phyloP scores from a whole-genome alignment of 495 filamentous ascomycete genomes.

The Xylaria palmicola region DNA sequence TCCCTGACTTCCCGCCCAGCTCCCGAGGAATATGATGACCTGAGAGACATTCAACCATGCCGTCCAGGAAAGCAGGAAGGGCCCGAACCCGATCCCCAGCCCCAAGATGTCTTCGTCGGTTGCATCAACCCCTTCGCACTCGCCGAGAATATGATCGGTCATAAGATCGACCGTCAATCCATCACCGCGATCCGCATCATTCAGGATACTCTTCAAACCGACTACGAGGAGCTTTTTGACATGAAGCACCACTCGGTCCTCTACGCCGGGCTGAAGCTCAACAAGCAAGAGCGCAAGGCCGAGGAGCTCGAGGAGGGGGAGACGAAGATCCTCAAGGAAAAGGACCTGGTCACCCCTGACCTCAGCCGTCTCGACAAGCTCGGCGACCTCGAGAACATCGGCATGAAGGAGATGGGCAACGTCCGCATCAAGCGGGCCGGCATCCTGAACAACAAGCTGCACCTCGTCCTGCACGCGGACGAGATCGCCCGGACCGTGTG shows the following conservation, averaged over 20 bases:
- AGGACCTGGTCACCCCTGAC: conserved; percentile 38
- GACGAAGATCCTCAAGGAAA: conserved; percentile 36
- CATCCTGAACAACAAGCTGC: conserved; percentile 39
- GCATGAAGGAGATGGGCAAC: conserved; percentile 30
- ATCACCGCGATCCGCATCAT: conserved; percentile 27
- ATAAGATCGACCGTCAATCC: conserved; percentile 30
- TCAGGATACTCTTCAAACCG: conserved; percentile 38
- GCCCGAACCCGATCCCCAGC: conserved; percentile 33
- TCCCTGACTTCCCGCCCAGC: conserved; percentile 21
- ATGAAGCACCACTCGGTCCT: conserved; percentile 37
- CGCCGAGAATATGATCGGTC: conserved; percentile 37
- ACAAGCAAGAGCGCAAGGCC: conserved; percentile 28
- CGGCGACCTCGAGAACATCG: conserved; percentile 32
- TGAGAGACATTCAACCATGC: conserved; percentile 16
- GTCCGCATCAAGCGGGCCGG: conserved; percentile 32
- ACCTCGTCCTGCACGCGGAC: conserved; percentile 28
- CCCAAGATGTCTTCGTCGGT: conserved; percentile 34
- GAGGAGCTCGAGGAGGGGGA: conserved; percentile 32
- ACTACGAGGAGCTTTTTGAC: conserved; percentile 45
- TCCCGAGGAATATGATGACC: conserved; percentile 26
- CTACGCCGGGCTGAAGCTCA: conserved; percentile 37
- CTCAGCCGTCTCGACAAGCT: conserved; percentile 32
- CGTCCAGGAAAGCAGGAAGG: conserved; percentile 19
- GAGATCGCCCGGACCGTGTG: conserved; percentile 28
- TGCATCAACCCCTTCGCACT: conserved; percentile 42